Percentiles rank a stretch among this genome's conserved stretches.
Conservation (phyloP, 129 eudicot genomes). For the Daucus carota region DNA sequence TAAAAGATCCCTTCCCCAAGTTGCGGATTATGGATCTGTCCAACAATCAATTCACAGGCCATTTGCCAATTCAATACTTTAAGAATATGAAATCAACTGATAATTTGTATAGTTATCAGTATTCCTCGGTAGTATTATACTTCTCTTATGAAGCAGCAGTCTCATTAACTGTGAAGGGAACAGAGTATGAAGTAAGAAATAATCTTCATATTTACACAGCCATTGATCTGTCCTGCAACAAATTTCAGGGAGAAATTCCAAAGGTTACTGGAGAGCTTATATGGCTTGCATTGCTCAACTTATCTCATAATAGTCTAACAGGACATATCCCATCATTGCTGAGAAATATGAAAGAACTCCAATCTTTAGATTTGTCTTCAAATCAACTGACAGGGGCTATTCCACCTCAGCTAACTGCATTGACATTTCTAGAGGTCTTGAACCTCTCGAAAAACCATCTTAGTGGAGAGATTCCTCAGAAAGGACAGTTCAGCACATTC, state of each 20-base stretch:
- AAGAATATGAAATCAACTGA: background rate
- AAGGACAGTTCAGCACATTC: too few species aligned
- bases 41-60: constrained; percentile 11
- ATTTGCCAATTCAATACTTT: background rate
- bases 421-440: too few species aligned
- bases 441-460: background rate
- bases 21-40: constrained; percentile 21
- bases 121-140: too few species aligned
- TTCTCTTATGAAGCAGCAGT: background rate
- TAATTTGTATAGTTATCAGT: background rate
- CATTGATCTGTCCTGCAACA: too few species aligned
- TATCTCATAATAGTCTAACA: too few species aligned
- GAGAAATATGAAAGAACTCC: background rate
- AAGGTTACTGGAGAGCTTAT: too few species aligned
- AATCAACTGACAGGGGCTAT: constrained; percentile 10
- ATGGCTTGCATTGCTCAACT: too few species aligned
- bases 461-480: too few species aligned
- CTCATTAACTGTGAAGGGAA: background rate
- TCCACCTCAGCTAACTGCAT: constrained; percentile 1
- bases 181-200: background rate
- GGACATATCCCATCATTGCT: background rate
- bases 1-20: too few species aligned
- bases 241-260: too few species aligned
- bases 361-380: constrained; percentile 19
- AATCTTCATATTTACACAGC: too few species aligned